Conservation (phyloP, 2,329 filamentous ascomycete genomes). For the Stagonosporopsis vannaccii region DNA sequence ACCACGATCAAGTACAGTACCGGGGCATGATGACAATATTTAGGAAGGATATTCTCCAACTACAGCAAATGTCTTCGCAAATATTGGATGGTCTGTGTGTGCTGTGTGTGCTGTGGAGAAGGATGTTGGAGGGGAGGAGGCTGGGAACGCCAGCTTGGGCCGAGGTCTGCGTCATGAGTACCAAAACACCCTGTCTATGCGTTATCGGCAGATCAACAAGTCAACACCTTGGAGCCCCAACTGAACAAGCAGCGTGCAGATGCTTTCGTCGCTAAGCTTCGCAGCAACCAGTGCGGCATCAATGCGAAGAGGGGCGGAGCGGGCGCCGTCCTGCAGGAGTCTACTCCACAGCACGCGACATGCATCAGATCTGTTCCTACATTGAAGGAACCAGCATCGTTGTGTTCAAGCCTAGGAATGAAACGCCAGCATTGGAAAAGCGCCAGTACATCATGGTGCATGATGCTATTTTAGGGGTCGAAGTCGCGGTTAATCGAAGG, state of each 20-base stretch:
- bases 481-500: neutral
- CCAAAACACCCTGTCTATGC: neutral
- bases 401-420: neutral
- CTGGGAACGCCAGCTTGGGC: neutral
- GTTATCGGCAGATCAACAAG: neutral
- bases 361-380: conserved; percentile 3
- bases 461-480: conserved; percentile 16
- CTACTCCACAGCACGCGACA: neutral
- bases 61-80: too few species aligned
- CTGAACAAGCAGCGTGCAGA: neutral
- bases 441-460: conserved; percentile 1
- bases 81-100: neutral
- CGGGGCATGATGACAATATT: neutral
- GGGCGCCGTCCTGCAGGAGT: conserved; percentile 1
- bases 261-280: neutral
- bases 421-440: neutral
- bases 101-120: neutral
- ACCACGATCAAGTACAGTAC: neutral
- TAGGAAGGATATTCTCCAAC: neutral
- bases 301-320: neutral
- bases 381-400: neutral
- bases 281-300: neutral
- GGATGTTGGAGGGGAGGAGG: neutral
- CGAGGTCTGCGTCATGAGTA: neutral
- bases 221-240: neutral